phyloP scores from a whole-genome alignment of 2,329 filamentous ascomycete genomes.

The Cryphonectria japonica region DNA sequence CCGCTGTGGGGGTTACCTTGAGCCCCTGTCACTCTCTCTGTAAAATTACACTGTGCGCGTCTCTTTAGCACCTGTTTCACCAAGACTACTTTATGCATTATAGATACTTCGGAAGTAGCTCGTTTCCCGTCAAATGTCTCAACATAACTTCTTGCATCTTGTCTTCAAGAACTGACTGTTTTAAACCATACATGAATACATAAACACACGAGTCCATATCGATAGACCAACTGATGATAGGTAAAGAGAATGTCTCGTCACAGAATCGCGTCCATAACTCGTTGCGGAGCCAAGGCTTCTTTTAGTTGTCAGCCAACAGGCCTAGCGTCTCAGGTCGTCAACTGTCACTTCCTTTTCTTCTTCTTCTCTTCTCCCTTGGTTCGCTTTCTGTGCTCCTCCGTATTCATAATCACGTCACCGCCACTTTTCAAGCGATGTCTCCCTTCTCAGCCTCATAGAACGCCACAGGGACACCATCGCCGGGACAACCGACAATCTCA shows the following conservation, averaged over 20 bases:
- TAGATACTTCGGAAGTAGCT: neutral
- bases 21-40: neutral
- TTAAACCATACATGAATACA: neutral
- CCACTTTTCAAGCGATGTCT: conserved; percentile 29
- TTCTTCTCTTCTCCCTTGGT: neutral
- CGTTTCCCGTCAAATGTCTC: neutral
- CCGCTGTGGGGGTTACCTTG: neutral
- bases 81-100: neutral
- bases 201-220: neutral
- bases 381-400: neutral
- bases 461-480: conserved; percentile 47
- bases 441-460: conserved; percentile 40
- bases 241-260: neutral
- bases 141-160: neutral
- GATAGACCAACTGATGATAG: neutral
- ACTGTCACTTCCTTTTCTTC: neutral
- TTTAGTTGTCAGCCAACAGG: neutral
- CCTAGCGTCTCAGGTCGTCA: neutral
- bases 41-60: neutral
- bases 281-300: neutral
- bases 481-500: conserved; percentile 49
- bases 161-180: neutral
- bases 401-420: neutral
- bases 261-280: neutral
- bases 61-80: neutral